phyloP scores from a whole-genome alignment of 768 basidiomycete genomes.

The Suillus discolor region DNA sequence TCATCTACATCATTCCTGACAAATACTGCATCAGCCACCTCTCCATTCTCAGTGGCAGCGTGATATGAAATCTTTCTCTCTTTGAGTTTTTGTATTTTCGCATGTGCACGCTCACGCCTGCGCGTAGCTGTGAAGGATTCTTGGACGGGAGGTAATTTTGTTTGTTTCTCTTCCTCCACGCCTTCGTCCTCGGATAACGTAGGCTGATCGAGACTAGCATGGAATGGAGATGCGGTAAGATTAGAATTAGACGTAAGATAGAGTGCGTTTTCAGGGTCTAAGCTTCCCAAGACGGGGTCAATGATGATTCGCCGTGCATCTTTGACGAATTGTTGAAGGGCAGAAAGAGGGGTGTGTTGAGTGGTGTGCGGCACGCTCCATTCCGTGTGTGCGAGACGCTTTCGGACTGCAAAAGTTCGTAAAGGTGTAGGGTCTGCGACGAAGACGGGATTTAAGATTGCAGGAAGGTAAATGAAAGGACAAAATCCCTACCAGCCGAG shows the following conservation, averaged over 20 bases:
- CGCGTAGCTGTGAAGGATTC: constrained; percentile 19
- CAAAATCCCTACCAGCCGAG: constrained; percentile 48
- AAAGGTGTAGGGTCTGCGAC: constrained; percentile 57
- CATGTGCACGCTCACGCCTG: constrained; percentile 47
- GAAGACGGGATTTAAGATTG: constrained; percentile 8
- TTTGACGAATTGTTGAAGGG: constrained; percentile 61
- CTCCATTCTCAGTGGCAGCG: constrained; percentile 33
- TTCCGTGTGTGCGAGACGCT: constrained; percentile 39
- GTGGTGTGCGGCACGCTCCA: constrained; percentile 40
- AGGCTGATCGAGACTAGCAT: constrained; percentile 17
- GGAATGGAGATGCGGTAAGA: constrained; percentile 25
- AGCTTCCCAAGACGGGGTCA: constrained; percentile 40
- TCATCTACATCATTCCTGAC: constrained; percentile 60
- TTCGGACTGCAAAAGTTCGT: constrained; percentile 44
- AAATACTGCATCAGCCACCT: constrained; percentile 45
- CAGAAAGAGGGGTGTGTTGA: constrained; percentile 50
- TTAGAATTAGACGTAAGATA: constrained; percentile 33
- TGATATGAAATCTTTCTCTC: constrained; percentile 46
- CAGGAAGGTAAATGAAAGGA: not conserved
- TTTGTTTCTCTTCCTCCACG: constrained; percentile 13
- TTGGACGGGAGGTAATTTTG: constrained; percentile 16
- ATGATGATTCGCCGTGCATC: constrained; percentile 52
- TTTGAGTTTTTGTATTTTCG: constrained; percentile 60
- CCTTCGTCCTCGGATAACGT: constrained; percentile 39
- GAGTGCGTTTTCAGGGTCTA: constrained; percentile 20